These are phyloP conservation scores for Diphasiastrum complanatum DNA, from an alignment of 83 land plant genomes.

Conservation along the genomic window DNA sequence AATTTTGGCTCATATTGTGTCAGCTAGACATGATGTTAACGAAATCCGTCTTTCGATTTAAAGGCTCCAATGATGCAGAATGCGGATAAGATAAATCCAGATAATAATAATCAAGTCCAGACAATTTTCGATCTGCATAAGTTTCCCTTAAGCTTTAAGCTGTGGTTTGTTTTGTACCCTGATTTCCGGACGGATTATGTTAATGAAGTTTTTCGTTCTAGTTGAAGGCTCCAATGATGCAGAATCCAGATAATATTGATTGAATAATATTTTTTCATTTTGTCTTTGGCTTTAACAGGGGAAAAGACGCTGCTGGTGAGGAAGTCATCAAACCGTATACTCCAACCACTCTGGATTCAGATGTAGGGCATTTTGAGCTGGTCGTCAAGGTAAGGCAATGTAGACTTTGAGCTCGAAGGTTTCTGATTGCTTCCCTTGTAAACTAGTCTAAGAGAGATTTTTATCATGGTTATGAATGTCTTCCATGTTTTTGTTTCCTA, in stretches of 20 bases:
- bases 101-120: no score
- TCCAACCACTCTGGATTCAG: conserved; percentile 94
- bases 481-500: background rate
- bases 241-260: no score
- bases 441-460: background rate
- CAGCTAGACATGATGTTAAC: no score
- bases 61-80: no score
- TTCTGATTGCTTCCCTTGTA: background rate
- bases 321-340: conserved; percentile 91
- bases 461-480: background rate
- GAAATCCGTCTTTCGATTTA: no score
- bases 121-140: no score
- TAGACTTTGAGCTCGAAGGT: background rate
- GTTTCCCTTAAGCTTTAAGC: no score
- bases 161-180: background rate
- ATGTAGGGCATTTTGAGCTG: conserved; percentile 79
- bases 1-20: no score
- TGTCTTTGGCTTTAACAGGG: conserved; percentile 38
- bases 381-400: conserved; percentile 72
- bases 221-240: no score
- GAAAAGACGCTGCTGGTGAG: conserved; percentile 60
- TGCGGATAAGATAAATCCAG: no score
- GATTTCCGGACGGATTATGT: background rate
- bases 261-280: conserved; percentile 3
- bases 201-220: background rate